phyloP scores from a whole-genome alignment of 1,139 yeast genomes.

The Yamadazyma mexicana region DNA sequence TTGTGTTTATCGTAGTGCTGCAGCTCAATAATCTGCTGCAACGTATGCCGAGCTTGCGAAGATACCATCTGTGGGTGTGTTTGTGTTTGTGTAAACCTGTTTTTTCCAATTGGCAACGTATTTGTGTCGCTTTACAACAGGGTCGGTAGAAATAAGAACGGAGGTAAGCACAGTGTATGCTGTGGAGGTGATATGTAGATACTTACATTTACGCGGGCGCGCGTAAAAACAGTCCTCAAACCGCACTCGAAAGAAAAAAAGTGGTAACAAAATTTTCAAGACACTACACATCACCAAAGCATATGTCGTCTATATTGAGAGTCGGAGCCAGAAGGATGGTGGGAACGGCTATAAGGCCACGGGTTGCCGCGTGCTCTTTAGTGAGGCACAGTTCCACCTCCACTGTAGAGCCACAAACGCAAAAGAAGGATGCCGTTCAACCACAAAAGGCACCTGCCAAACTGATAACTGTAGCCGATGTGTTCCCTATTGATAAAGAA shows the following conservation, averaged over 20 bases:
- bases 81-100: neutral
- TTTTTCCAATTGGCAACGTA: neutral
- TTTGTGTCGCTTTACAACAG: neutral
- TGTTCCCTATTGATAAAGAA: constrained; percentile 41
- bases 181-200: neutral
- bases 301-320: constrained; percentile 7
- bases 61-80: neutral
- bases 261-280: constrained; percentile 1
- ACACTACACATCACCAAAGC: neutral
- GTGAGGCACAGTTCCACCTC: constrained; percentile 1
- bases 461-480: no score
- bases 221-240: constrained; percentile 1
- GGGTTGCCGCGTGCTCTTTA: neutral
- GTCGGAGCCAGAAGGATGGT: constrained; percentile 5
- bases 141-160: no score
- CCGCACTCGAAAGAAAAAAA: neutral
- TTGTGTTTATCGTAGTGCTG: constrained; percentile 1
- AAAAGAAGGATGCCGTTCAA: constrained; percentile 21
- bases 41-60: neutral
- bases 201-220: constrained; percentile 5
- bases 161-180: no score
- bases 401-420: constrained; percentile 1
- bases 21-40: constrained; percentile 1
- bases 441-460: constrained; percentile 22
- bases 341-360: constrained; percentile 1